phyloP scores from a whole-genome alignment of 2,329 filamentous ascomycete genomes.

The Aspergillaceae sp. region DNA sequence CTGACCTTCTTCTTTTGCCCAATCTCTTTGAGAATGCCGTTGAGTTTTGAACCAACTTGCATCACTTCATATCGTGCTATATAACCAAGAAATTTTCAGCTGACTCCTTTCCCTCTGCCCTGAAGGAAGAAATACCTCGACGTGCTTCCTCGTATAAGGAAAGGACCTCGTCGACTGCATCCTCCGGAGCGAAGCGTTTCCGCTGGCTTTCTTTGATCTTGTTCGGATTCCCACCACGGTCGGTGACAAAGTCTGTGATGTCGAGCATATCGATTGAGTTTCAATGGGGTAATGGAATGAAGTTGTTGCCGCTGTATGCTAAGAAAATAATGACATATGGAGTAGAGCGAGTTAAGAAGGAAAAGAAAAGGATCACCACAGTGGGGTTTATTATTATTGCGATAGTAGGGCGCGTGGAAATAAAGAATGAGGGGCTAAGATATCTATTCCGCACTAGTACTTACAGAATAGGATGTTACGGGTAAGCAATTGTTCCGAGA shows the following conservation, averaged over 20 bases:
- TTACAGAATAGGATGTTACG: too few relatives aligned
- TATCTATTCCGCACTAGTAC: too few relatives aligned
- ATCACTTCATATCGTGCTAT: slow-evolving; percentile 66
- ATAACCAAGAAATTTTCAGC: slow-evolving; percentile 4
- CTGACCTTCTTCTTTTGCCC: slow-evolving; percentile 78
- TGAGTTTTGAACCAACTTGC: slow-evolving; percentile 76
- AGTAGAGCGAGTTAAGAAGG: background rate
- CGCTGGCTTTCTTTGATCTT: slow-evolving; percentile 87
- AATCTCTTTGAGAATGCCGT: slow-evolving; percentile 82
- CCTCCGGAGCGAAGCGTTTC: slow-evolving; percentile 68
- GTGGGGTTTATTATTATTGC: too few relatives aligned
- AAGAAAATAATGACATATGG: slow-evolving; percentile 2
- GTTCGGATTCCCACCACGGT: slow-evolving; percentile 85
- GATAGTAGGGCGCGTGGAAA: too few relatives aligned
- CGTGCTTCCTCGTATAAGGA: slow-evolving; percentile 77
- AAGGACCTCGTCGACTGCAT: slow-evolving; percentile 85
- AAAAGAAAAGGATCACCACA: too few relatives aligned
- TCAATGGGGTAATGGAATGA: background rate
- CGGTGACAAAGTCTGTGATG: slow-evolving; percentile 68
- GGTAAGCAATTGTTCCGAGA: too few relatives aligned
- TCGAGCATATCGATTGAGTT: slow-evolving; percentile 54
- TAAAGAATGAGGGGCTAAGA: too few relatives aligned
- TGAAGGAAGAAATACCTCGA: slow-evolving; percentile 46
- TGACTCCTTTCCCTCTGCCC: background rate
- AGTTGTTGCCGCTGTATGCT: background rate